These are phyloP conservation scores for Scleroderma bovista DNA, from an alignment of 768 basidiomycete species.

Conservation along the genomic window DNA sequence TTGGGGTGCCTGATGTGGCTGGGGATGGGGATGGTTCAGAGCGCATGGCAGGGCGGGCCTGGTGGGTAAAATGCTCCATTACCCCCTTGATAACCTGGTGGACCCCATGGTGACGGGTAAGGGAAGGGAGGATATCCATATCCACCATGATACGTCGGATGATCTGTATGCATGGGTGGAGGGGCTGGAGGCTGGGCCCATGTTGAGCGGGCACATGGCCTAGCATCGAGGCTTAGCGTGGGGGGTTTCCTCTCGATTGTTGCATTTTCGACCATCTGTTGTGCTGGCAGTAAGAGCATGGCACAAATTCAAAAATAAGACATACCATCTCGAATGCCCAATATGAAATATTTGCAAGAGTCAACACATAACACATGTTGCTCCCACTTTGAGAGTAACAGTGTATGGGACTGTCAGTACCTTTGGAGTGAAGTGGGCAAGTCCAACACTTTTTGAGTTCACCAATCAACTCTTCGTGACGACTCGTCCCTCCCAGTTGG, in stretches of 20 bases:
- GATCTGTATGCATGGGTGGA: no score
- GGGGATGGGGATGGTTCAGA: no score
- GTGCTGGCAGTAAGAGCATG: neutral
- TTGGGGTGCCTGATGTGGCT: no score
- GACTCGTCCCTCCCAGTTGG: neutral
- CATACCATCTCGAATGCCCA: conserved; percentile 2
- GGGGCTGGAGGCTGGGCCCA: no score
- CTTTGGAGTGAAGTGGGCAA: neutral
- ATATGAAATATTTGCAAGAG: neutral
- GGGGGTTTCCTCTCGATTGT: neutral
- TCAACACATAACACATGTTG: neutral
- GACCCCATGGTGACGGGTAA: no score
- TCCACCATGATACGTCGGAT: no score
- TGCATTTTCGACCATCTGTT: neutral
- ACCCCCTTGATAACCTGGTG: no score
- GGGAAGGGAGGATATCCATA: no score
- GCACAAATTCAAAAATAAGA: neutral
- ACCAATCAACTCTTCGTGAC: neutral
- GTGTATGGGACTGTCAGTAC: neutral
- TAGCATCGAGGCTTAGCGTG: neutral
- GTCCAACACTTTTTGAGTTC: neutral
- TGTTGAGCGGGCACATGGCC: neutral
- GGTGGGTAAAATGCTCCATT: no score
- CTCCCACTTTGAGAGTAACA: neutral
- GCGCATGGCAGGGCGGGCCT: no score